Evolutionary conservation across 192 early-diverging fungal genomes (phyloP), one percentile per base, ranked within the genome.

Genomic region (Coemansia sp.): DNA sequence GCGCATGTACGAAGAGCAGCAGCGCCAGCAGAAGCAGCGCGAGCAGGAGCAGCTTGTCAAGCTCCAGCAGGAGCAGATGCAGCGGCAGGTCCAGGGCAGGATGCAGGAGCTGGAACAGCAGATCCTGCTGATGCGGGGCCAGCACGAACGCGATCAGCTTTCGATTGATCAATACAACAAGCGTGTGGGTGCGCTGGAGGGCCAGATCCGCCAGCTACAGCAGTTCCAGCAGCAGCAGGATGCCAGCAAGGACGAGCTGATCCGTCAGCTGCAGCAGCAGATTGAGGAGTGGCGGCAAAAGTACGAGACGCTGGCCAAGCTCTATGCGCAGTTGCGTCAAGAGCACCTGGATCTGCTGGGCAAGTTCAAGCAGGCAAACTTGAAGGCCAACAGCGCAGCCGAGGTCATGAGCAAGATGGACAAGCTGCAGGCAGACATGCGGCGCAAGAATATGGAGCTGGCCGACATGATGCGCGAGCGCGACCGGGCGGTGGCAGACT

Each of bases 271-370:
- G 56, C 93, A 95, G 80, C 92, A 94, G 31, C 92, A 98, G 85
- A 82, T 99, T 23, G 87, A 89, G 67, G 91, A 95, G 73, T 95
- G 93, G 93, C 93, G 89, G 81, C 90, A 95, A 70, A 99, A 97
- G 78, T 97, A 97, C 73, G 94, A 97, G 72, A 91, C 94, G 16
- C 79, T 99, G 33, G 95, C 95, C 54, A 99, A 99, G 57, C 82
- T 97, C n/a, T 99, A 99, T 68, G 92, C 95, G 9, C 91, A 96
- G 71, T 80, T 99, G 28, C 87, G 97, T 43, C 94, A 97, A 60
- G 93, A 95, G 63, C 93, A 99, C 67, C 76, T 99, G 52, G 95
- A 95, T 35, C 76, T 99, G 21, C 82, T 97, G 62, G 87, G 84
- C 44, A 94, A 94, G 76, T 95, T 91, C 79, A 97, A 95, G 73